A percentile compares a stretch with the other conserved stretches of the same genome.
These are phyloP conservation scores for Candida labiduridarum DNA, from an alignment of 1,139 yeast species.

Conservation along the genomic window DNA sequence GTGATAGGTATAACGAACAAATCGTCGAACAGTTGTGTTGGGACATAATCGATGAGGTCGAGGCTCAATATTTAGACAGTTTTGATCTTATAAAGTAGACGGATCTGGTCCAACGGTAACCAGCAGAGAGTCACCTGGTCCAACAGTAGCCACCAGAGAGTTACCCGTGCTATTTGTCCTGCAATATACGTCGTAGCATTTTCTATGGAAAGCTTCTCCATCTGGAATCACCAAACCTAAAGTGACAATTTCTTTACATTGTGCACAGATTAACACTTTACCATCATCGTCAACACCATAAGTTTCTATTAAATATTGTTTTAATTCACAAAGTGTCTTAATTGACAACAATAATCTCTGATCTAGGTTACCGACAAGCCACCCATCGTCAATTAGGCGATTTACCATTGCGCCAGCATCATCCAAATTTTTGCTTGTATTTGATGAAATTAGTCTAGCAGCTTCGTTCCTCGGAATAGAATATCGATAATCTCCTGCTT, in stretches of 20 bases:
- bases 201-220: constrained; percentile 42
- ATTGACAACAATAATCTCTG: constrained; percentile 41
- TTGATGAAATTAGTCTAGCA: constrained; percentile 26
- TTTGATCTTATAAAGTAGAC: constrained; percentile 30
- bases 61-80: constrained; percentile 60
- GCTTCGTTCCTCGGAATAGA: constrained; percentile 33
- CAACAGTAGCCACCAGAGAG: constrained; percentile 18
- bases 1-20: constrained; percentile 65
- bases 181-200: constrained; percentile 47
- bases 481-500: constrained; percentile 26
- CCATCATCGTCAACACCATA: constrained; percentile 45
- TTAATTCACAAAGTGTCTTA: constrained; percentile 50
- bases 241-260: constrained; percentile 61
- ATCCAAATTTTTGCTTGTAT: constrained; percentile 25
- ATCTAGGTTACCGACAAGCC: constrained; percentile 41
- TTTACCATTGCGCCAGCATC: constrained; percentile 41
- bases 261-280: constrained; percentile 47
- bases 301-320: constrained; percentile 43
- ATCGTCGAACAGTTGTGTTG: constrained; percentile 81
- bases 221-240: constrained; percentile 42
- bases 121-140: constrained; percentile 20
- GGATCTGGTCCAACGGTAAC: constrained; percentile 25
- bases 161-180: constrained; percentile 19
- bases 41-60: constrained; percentile 87
- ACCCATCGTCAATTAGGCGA: constrained; percentile 51